Conservation (phyloP, 805 yeast species). For the Starmerella potacharoeniae region DNA sequence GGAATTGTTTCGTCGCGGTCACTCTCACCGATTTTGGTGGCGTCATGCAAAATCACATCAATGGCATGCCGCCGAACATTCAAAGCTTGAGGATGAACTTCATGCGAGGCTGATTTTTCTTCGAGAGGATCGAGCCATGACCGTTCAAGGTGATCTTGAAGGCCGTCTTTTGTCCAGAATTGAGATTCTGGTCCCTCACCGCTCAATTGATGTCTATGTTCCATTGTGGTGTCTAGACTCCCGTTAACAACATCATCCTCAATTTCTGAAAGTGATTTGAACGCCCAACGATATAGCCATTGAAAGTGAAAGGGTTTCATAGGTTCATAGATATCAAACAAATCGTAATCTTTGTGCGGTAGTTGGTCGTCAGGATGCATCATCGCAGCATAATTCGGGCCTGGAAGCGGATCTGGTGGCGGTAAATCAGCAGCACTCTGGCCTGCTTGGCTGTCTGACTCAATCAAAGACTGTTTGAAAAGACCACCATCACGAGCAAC, state of each 20-base stretch:
- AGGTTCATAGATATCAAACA: not conserved
- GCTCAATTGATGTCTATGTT: not conserved
- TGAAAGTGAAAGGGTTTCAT: constrained; percentile 9
- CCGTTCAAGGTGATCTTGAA: constrained; percentile 14
- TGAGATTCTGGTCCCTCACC: not conserved
- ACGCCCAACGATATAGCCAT: constrained; percentile 6
- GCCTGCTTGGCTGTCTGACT: not conserved
- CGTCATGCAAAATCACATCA: not conserved
- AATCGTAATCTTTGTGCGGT: constrained; percentile 7
- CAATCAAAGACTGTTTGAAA: constrained; percentile 14
- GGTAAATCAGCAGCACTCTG: constrained; percentile 7
- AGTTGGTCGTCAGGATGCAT: not conserved
- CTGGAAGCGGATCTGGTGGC: not conserved
- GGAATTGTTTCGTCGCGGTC: not conserved
- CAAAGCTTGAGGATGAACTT: not conserved
- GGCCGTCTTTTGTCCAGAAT: not conserved
- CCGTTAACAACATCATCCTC: not conserved
- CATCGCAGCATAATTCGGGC: not conserved
- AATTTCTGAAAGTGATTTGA: not conserved
- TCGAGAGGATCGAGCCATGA: constrained; percentile 23
- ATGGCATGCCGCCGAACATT: not conserved
- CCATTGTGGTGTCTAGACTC: not conserved
- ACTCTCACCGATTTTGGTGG: no score
- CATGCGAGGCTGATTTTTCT: constrained; percentile 19
- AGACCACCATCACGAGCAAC: constrained; percentile 20